Conservation (phyloP, 495 filamentous ascomycete genomes). For the Talaromyces liani region DNA sequence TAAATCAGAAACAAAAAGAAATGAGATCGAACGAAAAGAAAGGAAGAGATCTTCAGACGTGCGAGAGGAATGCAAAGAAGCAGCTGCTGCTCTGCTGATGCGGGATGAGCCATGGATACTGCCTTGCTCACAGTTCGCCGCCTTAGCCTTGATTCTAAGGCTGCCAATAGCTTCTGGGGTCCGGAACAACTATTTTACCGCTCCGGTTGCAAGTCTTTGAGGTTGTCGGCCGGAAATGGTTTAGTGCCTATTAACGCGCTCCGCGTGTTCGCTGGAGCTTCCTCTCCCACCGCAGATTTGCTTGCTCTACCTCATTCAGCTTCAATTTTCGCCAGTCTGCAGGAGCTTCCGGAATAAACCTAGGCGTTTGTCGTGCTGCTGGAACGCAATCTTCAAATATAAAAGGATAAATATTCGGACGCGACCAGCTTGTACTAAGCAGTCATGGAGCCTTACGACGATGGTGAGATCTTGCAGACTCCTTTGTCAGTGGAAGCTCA, state of each 20-base stretch:
- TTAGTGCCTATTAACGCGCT: slow-evolving; percentile 14
- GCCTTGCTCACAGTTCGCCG: neutral
- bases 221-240: neutral
- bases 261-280: slow-evolving; percentile 14
- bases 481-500: slow-evolving; percentile 13
- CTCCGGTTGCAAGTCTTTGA: neutral
- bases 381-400: neutral
- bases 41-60: slow-evolving; percentile 1
- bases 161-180: neutral
- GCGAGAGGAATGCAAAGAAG: neutral
- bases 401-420: neutral
- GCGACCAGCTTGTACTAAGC: neutral
- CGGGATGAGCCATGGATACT: neutral
- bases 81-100: neutral
- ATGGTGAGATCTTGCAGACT: slow-evolving; percentile 14
- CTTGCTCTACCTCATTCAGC: slow-evolving; percentile 3
- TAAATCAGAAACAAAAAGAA: slow-evolving; percentile 11
- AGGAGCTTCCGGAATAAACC: neutral
- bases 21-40: slow-evolving; percentile 7
- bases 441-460: slow-evolving; percentile 36
- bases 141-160: neutral
- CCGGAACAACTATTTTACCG: neutral
- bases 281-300: slow-evolving; percentile 6
- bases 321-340: neutral
- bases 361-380: neutral